phyloP scores from a whole-genome alignment of 2,329 filamentous ascomycete species.

The Colletotrichum higginsianum region DNA sequence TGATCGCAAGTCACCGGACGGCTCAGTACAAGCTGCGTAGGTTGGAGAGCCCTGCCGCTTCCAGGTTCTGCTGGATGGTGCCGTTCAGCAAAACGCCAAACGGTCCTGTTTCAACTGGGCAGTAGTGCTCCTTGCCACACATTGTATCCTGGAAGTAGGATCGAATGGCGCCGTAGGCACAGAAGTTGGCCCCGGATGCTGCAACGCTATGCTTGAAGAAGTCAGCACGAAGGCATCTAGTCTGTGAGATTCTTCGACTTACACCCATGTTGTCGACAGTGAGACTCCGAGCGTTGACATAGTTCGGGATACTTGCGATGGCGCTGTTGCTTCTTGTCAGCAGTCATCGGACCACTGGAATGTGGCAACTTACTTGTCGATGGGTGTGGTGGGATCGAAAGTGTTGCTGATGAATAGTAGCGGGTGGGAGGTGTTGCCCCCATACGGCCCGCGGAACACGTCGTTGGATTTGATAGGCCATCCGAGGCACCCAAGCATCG shows the following conservation, averaged over 20 bases:
- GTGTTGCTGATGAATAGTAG: conserved; percentile 23
- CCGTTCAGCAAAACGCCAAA: conserved; percentile 6
- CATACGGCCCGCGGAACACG: conserved; percentile 19
- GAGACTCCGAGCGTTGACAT: not conserved
- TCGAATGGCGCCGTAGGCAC: conserved; percentile 1
- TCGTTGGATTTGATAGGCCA: conserved; percentile 15
- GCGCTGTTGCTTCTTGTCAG: not conserved
- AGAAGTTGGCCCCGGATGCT: not conserved
- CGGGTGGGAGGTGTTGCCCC: not conserved
- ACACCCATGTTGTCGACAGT: conserved; percentile 15
- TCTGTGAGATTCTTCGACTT: not conserved
- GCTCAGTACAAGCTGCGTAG: not conserved
- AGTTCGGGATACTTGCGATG: conserved; percentile 7
- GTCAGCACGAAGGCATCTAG: not conserved
- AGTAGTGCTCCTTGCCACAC: conserved; percentile 10
- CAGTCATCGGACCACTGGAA: not conserved
- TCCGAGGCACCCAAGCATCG: conserved; percentile 12
- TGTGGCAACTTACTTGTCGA: conserved; percentile 18
- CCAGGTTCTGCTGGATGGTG: conserved; percentile 19
- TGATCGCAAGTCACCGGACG: not conserved
- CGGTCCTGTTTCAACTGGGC: conserved; percentile 4
- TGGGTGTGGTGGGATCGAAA: conserved; percentile 20
- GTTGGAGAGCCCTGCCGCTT: not conserved
- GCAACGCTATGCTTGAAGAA: not conserved
- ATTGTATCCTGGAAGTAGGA: conserved; percentile 19